Base-by-base conservation (phyloP, 176 grass and related monocot genomes). In the Saccharum spontaneum region DNA sequence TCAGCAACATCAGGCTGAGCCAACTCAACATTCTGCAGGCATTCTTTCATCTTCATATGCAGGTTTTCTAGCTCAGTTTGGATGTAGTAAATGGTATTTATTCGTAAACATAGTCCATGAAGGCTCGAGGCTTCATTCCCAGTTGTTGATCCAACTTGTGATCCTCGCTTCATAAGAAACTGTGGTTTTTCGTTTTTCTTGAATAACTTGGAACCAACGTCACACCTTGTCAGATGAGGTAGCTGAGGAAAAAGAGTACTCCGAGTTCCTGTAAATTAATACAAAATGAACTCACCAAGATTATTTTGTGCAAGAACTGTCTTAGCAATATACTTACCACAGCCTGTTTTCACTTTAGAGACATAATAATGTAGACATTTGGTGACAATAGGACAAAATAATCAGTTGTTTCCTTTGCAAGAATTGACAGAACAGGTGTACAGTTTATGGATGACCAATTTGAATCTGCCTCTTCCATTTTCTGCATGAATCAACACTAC, bases 171-270 rank as follows among this genome's bases (percentile, higher is more conserved):
- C 83, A 76, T 67, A 80, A 82, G 71, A 82, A 67, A 84, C 33
- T 93, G 92, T 14, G 87, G 71, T 20, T 83, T 86, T 70, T 95
- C 92, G 55, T 92, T 94, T 79, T 90, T 98, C 84, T 94, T 98
- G 73, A 91, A 95, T 69, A 88, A 90, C 80, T 95, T 94, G 64
- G 96, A 94, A 66, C 96, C 93, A 83, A 94, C 81, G 38, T 98
- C 93, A 22, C 96, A 98, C 81, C 96, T 88, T 34, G 93, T 98
- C 79, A 98, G 79, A 75, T 89, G 85, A 75, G 93, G 96, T 71
- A 98, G 75, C 54, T 89, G 46, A 31, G 96, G 96, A 71, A 92
- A 89, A 69, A 85, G 82, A 82, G 85, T 84, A 77, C 36, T 90
- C 66, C 9, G 44, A 62, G 88, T 92, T 87, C 91, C 96, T 98